Base-by-base conservation (phyloP, 306 rosid species). In the Medicago truncatula region DNA sequence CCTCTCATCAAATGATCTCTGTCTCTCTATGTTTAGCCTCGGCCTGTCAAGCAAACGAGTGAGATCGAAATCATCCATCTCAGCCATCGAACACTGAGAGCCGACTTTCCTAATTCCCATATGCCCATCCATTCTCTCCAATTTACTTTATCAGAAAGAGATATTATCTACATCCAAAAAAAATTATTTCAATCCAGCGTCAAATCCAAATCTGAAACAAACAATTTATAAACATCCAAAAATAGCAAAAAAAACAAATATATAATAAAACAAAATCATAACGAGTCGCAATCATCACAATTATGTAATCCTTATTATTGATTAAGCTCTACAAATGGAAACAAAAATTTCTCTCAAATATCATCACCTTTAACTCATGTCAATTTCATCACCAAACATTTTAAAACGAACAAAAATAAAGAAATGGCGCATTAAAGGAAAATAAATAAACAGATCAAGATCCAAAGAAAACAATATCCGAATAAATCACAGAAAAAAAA, bases 1-100 rank as follows among this genome's bases (percentile, higher is more conserved):
- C 83, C 97, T 86, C 92, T 92, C 97, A n/a, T 92, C 97, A 46
- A 92, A 92, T 5, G 97, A 92, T 76, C 92, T 86, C 85, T 92
- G 87, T 83, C 97, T 87, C 85, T 92, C 93, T 25, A 90, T 88
- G 85, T 88, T 90, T 81, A 90, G 76, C 85, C 80, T 84, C 0
- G 96, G 97, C 86, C 80, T 88, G 79, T 88, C 92, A 15, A 90
- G 88, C 75, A 92, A 91, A 49, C 91, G 87, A 0, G 89, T 65
- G 78, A 92, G 89, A 77, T 92, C 96, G 17, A 44, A 90, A 83
- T 89, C 97, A 63, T 90, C 97, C 85, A 90, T 87, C 66, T 92
- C 97, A 41, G 92, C 67, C 56, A 92, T 92, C 18, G 97, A 92
- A 83, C 88, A 78, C 41, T 85, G 89, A 11, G 97, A 92, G 79